Evolutionary conservation across 2,329 filamentous ascomycete genomes (phyloP), one percentile per base, ranked within the genome.

Genomic region (Ascochyta fabae): DNA sequence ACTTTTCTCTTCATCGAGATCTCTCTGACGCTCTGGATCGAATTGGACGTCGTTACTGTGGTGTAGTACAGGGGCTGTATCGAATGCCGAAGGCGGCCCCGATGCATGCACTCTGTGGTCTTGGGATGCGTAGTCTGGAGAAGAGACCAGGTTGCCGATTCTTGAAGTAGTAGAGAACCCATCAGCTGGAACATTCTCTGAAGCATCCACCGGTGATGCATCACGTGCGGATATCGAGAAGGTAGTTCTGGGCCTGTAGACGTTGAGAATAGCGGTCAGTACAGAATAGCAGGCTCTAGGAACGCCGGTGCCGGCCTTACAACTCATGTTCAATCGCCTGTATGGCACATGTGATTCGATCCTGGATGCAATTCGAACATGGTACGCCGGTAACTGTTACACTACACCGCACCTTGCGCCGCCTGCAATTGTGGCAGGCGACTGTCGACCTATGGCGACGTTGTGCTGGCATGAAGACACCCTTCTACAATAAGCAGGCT

Each of bases 331-430:
- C 23, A 19, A 12, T 34, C 41, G 39, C 42, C 23, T 56, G 42
- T 42, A 53, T 44, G 19, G 27, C 22, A 16, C 48, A 56, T 15
- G 13, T 13, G 10, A 34, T 53, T 12, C 44, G 41, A 23, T 56
- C 53, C 19, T 56, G 53, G 29, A 38, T 45, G 27, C 53, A 56
- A 15, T 41, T 44, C 4, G 48, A 41, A 27, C 53, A 56, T n/a
- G 53, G 53, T 41, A 56, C 26, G 15, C 48, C 53, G 31, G 53
- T 56, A 16, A 59, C 39, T 15, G 53, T 51, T 10, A 46, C 48
- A 33, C 48, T 56, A 27, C 56, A 56, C 13, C 56, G 53, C 2
- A 59, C 53, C 29, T 59, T 59, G n/a, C 56, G 56, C 12, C 53
- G 48, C 38, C 48, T 49, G 41, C 56, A 59, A 23, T 53, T 46